These are phyloP conservation scores for Rhizopus arrhizus DNA, from an alignment of 371 early-diverging fungal genomes.

Conservation along the genomic window DNA sequence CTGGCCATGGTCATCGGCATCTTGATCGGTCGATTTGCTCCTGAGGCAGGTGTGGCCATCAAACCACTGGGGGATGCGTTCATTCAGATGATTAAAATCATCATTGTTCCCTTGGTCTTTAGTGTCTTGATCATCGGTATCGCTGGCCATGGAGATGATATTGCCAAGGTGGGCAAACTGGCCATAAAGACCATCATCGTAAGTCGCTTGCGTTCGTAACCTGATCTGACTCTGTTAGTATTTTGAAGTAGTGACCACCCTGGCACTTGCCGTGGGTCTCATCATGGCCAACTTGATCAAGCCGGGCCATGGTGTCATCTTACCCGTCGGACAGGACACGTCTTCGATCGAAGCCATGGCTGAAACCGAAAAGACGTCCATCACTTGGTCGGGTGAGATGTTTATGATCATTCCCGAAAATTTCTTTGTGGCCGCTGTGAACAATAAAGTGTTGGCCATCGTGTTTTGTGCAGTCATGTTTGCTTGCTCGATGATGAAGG, in stretches of 20 bases:
- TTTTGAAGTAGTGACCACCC: conserved; percentile 69
- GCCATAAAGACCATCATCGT: conserved; percentile 67
- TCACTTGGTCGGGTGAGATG: conserved; percentile 62
- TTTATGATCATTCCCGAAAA: conserved; percentile 58
- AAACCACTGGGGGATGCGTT: conserved; percentile 60
- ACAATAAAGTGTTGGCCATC: conserved; percentile 62
- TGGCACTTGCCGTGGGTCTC: conserved; percentile 75
- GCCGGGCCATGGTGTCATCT: conserved; percentile 58
- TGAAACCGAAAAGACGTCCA: conserved; percentile 29
- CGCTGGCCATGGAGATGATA: conserved; percentile 73
- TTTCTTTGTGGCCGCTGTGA: conserved; percentile 58
- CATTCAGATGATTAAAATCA: conserved; percentile 70
- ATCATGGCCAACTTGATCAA: conserved; percentile 65
- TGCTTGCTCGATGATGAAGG: conserved; percentile 63
- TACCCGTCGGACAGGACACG: conserved; percentile 24
- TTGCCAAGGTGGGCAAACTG: conserved; percentile 62
- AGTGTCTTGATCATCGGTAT: conserved; percentile 64
- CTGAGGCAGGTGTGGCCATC: conserved; percentile 46
- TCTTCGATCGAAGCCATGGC: conserved; percentile 30
- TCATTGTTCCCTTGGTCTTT: conserved; percentile 76
- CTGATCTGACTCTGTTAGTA: conserved; percentile 36
- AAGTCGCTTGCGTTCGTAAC: conserved; percentile 17
- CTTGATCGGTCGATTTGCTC: conserved; percentile 61
- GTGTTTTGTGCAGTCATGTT: conserved; percentile 77
- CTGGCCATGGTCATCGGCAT: conserved; percentile 64